Evolutionary conservation across 352 stramenopile genomes (phyloP), one percentile per base, ranked within the genome.

Genomic region (Blastocystis sp.): DNA sequence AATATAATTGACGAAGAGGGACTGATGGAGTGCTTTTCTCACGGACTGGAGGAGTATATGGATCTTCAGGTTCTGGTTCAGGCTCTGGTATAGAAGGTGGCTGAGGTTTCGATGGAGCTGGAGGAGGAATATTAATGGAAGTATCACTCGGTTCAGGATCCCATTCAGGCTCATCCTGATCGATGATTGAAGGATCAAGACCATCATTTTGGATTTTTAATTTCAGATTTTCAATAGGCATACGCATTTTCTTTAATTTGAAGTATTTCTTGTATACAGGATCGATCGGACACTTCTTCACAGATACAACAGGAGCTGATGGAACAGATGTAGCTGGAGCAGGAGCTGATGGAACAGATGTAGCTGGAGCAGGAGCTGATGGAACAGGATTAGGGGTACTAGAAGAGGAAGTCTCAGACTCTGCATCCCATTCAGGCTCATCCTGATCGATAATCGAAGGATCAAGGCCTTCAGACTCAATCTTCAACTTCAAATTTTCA

Each of bases 401-500:
- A 37, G 60, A 42, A 35, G n/a, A 7, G 19, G 58, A 35, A 1
- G 6, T 1, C 40, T 81, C 40, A 44, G 69, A 9, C n/a, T 64
- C 40, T 40, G 13, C 17, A 40, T 81, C 69, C 66, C 66, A 96
- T 5, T 92, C 90, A 37, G 90, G 92, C 57, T 91, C 92, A 1
- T 93, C 92, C 9, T 92, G 92, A 60, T 95, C 93, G 1, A 96
- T 89, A 37, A 95, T 78, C 17, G 90, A 78, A 0, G 93, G 91
- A 59, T 95, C 92, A 0, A 95, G 84, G 6, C 93, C 93, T 17
- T 95, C 94, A 0, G 92, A 92, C 81, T 95, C 92, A 93, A 96
- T 96, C 89, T 95, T 95, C 73, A 95, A 79, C 79, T 94, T 95
- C 89, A 96, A 95, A 59, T 95, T 92, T 24, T 94, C 92, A 17